These are phyloP conservation scores for Suillus cothurnatus DNA, from an alignment of 768 basidiomycete species.

Conservation along the genomic window DNA sequence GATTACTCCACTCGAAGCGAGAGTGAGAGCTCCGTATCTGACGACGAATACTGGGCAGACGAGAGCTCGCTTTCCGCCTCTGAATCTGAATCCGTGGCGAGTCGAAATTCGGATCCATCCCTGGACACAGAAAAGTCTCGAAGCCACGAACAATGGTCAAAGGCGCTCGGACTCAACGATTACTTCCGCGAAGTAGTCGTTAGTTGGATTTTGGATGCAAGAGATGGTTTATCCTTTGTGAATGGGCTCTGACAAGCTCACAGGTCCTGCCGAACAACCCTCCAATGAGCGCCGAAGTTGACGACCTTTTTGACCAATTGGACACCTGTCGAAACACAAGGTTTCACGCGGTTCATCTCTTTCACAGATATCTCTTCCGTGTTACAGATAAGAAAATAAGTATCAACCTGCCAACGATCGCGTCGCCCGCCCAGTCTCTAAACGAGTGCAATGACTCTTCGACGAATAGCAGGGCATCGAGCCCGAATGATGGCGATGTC, in stretches of 20 bases:
- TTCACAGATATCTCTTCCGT: conserved; percentile 55
- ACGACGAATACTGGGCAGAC: conserved; percentile 22
- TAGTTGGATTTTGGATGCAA: conserved; percentile 51
- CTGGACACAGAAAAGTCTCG: not conserved
- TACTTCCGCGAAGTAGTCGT: conserved; percentile 38
- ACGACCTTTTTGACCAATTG: conserved; percentile 52
- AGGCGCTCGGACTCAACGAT: conserved; percentile 34
- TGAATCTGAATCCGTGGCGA: conserved; percentile 25
- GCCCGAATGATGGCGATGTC: conserved; percentile 9
- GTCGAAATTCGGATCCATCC: not conserved
- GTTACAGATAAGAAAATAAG: conserved; percentile 24
- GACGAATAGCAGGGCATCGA: not conserved
- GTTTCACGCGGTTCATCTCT: conserved; percentile 66
- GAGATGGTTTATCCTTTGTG: not conserved
- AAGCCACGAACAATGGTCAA: conserved; percentile 18
- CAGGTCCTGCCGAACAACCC: not conserved
- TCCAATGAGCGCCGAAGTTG: not conserved
- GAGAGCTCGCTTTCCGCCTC: conserved; percentile 14
- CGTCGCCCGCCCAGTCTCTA: not conserved
- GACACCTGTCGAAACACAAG: conserved; percentile 56
- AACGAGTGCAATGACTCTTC: not conserved
- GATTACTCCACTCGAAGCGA: conserved; percentile 7
- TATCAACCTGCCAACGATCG: not conserved
- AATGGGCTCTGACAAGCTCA: not conserved
- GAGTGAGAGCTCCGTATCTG: conserved; percentile 17